Percentiles rank a stretch among this genome's conserved stretches.
These are phyloP conservation scores for Cairneyella variabilis DNA, from an alignment of 495 filamentous ascomycete species.

Conservation along the genomic window DNA sequence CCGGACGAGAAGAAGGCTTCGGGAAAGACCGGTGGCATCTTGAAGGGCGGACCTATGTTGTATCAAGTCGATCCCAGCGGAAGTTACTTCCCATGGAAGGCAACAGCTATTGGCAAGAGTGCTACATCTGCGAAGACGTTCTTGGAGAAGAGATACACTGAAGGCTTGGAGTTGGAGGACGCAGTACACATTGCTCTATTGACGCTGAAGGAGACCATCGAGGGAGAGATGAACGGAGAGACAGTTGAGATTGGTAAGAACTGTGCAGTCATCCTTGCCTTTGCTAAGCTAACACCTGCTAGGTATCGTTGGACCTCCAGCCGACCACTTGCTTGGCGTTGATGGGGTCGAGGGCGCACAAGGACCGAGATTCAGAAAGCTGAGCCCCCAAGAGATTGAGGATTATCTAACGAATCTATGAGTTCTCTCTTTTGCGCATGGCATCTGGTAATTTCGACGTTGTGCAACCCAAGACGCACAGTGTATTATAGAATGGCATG, in stretches of 20 bases:
- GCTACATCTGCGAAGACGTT: constrained; percentile 98
- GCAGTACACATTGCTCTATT: constrained; percentile 97
- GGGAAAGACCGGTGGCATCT: constrained; percentile 86
- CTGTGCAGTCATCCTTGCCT: not conserved
- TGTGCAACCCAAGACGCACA: constrained; percentile 15
- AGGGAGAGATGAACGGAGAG: constrained; percentile 98
- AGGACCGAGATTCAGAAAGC: constrained; percentile 91
- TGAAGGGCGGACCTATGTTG: constrained; percentile 93
- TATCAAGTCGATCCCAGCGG: constrained; percentile 98
- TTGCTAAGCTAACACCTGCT: constrained; percentile 33
- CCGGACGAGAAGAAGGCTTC: constrained; percentile 65
- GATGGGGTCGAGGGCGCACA: constrained; percentile 87
- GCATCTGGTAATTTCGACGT: constrained; percentile 24
- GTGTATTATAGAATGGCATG: constrained; percentile 28
- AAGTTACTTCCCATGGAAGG: constrained; percentile 99
- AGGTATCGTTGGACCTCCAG: constrained; percentile 95
- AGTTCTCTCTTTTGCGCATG: constrained; percentile 20
- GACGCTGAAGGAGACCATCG: constrained; percentile 98
- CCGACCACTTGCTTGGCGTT: constrained; percentile 85
- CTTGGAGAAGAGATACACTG: constrained; percentile 96
- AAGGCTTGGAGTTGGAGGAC: constrained; percentile 95
- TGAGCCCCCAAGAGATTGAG: constrained; percentile 97
- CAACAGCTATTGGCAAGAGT: constrained; percentile 97
- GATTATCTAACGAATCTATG: constrained; percentile 97
- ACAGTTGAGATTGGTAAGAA: constrained; percentile 94